These are phyloP conservation scores for Lachnum nothofagi DNA, from an alignment of 2,329 filamentous ascomycete genomes.

Conservation along the genomic window DNA sequence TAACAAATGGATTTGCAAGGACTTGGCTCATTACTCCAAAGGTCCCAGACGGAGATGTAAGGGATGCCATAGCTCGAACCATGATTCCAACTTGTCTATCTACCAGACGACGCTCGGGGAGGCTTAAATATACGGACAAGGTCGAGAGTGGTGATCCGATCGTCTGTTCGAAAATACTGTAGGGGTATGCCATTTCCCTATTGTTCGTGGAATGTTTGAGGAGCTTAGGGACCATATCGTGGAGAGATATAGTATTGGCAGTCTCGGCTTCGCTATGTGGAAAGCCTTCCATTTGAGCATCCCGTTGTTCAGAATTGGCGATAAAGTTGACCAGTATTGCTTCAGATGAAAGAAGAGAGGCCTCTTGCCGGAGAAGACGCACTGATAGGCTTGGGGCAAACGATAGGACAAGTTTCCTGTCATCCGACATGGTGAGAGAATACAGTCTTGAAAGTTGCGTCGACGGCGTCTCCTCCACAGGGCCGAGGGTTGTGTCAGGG, in stretches of 20 bases:
- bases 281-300: conserved; percentile 2
- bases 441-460: conserved; percentile 31
- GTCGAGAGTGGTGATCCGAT: conserved; percentile 25
- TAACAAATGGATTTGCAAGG: conserved; percentile 19
- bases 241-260: neutral
- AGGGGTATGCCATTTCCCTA: conserved; percentile 30
- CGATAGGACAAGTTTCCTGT: conserved; percentile 26
- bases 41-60: conserved; percentile 26
- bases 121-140: conserved; percentile 25
- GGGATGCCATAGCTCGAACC: conserved; percentile 24
- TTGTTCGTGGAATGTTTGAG: conserved; percentile 31
- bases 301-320: conserved; percentile 10
- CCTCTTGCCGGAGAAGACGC: conserved; percentile 30
- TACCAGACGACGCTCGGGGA: conserved; percentile 22
- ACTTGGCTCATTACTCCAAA: conserved; percentile 29
- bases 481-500: conserved; percentile 24
- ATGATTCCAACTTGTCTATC: conserved; percentile 29
- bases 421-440: conserved; percentile 29
- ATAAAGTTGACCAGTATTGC: conserved; percentile 29
- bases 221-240: conserved; percentile 22
- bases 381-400: conserved; percentile 27
- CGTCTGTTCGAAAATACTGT: conserved; percentile 27
- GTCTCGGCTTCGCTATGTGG: conserved; percentile 1
- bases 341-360: conserved; percentile 28
- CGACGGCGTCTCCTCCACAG: conserved; percentile 30